A percentile compares a stretch with the other conserved stretches of the same genome.
Evolutionary conservation across 345 rosid species (phyloP).

Genomic region (Eucalyptus coolabah): DNA sequence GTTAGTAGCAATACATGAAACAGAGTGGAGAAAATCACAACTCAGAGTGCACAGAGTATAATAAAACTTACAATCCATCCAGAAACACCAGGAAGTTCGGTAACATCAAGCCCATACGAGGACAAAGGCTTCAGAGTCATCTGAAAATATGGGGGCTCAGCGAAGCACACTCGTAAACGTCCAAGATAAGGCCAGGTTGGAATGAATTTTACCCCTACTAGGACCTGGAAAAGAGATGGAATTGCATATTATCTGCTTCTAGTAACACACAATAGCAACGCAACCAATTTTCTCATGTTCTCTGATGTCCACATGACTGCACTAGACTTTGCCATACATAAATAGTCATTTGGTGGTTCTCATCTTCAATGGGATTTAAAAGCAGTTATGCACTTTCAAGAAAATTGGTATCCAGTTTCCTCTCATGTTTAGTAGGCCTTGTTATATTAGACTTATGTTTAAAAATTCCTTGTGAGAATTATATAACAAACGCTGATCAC

Average conservation of each 20-base stretch:
- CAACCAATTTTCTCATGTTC: not conserved
- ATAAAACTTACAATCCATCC: constrained; percentile 90
- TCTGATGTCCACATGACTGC: not conserved
- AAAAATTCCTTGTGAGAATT: not conserved
- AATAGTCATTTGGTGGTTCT: not conserved
- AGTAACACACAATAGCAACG: not conserved
- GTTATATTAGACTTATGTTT: not conserved
- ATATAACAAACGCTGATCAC: not conserved
- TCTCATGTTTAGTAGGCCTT: not conserved
- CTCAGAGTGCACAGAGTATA: not conserved
- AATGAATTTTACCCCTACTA: constrained; percentile 84
- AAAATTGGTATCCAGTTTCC: not conserved
- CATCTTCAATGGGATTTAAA: not conserved
- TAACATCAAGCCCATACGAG: constrained; percentile 70
- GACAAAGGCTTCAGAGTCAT: constrained; percentile 81
- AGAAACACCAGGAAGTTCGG: constrained; percentile 88
- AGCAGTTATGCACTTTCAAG: not conserved
- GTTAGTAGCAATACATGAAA: not conserved
- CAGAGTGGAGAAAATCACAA: not conserved
- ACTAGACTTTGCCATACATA: not conserved
- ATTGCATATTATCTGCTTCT: not conserved
- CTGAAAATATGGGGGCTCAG: constrained; percentile 95
- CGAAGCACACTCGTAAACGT: constrained; percentile 84
- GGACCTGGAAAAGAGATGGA: constrained; percentile 33
- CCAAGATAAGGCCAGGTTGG: constrained; percentile 83